A percentile compares a stretch with the other conserved stretches of the same genome.
These are phyloP conservation scores for Pythium sukuiense DNA, from an alignment of 352 stramenopile genomes.

Conservation along the genomic window DNA sequence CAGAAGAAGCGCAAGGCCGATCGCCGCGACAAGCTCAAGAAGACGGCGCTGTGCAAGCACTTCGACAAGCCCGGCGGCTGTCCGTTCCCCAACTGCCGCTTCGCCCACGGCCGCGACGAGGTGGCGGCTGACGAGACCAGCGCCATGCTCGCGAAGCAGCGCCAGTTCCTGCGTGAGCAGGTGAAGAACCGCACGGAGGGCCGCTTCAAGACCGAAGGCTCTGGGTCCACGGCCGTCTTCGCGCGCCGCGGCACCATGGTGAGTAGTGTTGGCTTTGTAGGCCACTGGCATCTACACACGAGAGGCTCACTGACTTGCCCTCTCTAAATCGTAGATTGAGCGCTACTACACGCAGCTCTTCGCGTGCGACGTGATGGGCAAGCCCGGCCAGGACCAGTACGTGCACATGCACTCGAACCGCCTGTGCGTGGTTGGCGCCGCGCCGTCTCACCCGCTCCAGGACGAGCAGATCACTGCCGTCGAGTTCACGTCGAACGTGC, in stretches of 20 bases:
- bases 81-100: slow-evolving; percentile 84
- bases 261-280: background rate
- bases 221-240: slow-evolving; percentile 21
- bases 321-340: slow-evolving; percentile 52
- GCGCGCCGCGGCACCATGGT: slow-evolving; percentile 77
- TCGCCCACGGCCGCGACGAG: slow-evolving; percentile 58
- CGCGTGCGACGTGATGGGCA: slow-evolving; percentile 75
- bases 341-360: slow-evolving; percentile 88
- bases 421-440: slow-evolving; percentile 78
- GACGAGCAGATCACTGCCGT: slow-evolving; percentile 54
- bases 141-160: slow-evolving; percentile 67
- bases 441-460: slow-evolving; percentile 68
- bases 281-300: no score
- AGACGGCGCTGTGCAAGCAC: slow-evolving; percentile 83
- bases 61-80: slow-evolving; percentile 84
- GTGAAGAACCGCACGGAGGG: slow-evolving; percentile 55
- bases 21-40: slow-evolving; percentile 64
- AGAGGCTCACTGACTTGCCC: background rate
- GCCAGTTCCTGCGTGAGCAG: slow-evolving; percentile 82
- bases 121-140: slow-evolving; percentile 58
- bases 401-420: slow-evolving; percentile 91
- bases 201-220: slow-evolving; percentile 49
- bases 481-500: slow-evolving; percentile 62
- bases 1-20: slow-evolving; percentile 68
- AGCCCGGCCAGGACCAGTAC: slow-evolving; percentile 74